These are phyloP conservation scores for Penicillium sp. DNA, from an alignment of 2,329 filamentous ascomycete species.

Conservation along the genomic window DNA sequence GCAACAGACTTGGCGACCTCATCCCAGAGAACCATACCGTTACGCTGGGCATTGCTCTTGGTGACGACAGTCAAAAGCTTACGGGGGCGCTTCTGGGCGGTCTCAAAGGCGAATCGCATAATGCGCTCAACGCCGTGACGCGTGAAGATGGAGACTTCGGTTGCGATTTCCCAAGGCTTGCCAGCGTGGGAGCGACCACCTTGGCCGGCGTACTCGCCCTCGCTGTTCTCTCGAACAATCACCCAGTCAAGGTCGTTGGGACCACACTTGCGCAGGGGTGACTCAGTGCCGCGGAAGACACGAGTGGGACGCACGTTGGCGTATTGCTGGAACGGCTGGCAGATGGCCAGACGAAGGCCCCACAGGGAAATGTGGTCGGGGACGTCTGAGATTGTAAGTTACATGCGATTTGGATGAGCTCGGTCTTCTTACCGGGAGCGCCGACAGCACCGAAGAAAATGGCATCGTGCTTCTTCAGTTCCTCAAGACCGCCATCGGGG, in stretches of 20 bases:
- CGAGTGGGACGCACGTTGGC: conserved; percentile 67
- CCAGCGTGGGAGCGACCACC: conserved; percentile 63
- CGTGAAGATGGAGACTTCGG: conserved; percentile 66
- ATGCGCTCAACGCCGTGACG: conserved; percentile 60
- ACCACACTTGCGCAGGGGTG: conserved; percentile 56
- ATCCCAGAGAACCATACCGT: conserved; percentile 70
- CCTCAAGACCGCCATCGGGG: conserved; percentile 60
- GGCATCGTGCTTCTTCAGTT: conserved; percentile 61
- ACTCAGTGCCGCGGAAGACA: conserved; percentile 61
- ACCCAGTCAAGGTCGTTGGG: conserved; percentile 67
- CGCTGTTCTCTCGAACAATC: conserved; percentile 67
- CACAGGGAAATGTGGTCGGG: conserved; percentile 69
- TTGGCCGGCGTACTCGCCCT: conserved; percentile 67
- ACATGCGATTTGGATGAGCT: not conserved
- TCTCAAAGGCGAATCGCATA: conserved; percentile 65
- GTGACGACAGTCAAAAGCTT: conserved; percentile 65
- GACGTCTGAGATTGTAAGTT: conserved; percentile 46
- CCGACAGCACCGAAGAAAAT: conserved; percentile 71
- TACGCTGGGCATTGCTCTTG: conserved; percentile 66
- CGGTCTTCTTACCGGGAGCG: conserved; percentile 49
- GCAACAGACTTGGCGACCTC: conserved; percentile 59
- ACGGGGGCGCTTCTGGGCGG: conserved; percentile 56
- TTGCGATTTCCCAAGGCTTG: conserved; percentile 61
- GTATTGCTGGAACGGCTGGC: conserved; percentile 68
- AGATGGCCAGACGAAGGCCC: conserved; percentile 67